Evolutionary conservation across 305 asterid genomes (phyloP), one percentile per base, ranked within the genome.

Genomic region (Striga hermonthica): DNA sequence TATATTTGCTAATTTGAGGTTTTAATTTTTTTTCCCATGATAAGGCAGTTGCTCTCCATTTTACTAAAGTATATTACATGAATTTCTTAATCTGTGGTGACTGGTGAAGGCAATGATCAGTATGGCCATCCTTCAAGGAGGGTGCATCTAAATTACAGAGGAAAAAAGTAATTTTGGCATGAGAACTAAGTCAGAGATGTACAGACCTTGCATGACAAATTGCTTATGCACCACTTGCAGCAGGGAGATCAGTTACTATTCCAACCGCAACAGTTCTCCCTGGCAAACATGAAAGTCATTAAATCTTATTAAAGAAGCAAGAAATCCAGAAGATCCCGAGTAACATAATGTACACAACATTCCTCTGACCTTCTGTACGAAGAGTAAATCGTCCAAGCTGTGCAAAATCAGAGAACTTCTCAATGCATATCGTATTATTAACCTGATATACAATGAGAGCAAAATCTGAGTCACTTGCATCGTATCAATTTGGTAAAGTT

Each of bases 201-300:
- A 62, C 74, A n/a, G n/a, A 76, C 85, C 74, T 72, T 76, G 41
- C 49, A 64, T 31, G 59, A 60, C 40, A 80, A 81, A 74, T 47
- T 75, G 75, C 56, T 76, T 67, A 76, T 54, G 67, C 71, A 31
- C 66, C 83, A 57, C 69, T 73, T 45, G 72, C n/a, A 31, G 75
- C 54, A 34, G 77, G 70, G 58, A 87, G 82, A 57, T 68, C 69
- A 57, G 86, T 86, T 59, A 90, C 88, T 80, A 82, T 92, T 62
- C 97, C 96, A 56, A 92, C 90, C 63, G 97, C 98, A 72, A 92
- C 80, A 69, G 97, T 92, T 79, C 79, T 92, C 69, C 97, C 98
- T 89, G 87, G 71, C 43, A 39, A 72, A 53, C 35, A 55, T 15
- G 5, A 7, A 54, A 54, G 5, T 40, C 62, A 37, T 28, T 4